Base-by-base conservation (phyloP, 2,329 filamentous ascomycete genomes). In the Aaosphaeria pasadenensis region DNA sequence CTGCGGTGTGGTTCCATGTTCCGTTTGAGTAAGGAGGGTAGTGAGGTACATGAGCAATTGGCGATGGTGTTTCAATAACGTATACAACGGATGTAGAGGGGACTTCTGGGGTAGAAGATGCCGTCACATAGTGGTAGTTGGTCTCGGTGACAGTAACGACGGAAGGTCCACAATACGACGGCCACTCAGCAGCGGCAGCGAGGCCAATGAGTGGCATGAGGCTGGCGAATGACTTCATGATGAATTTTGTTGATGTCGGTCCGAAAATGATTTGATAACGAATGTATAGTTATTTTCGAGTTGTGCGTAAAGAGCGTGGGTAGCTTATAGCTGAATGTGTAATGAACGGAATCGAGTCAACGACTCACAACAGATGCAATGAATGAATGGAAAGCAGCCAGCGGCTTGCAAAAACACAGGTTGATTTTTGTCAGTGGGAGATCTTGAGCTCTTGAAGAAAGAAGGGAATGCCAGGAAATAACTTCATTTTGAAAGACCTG, bases 281-380 rank as follows among this genome's bases (percentile, higher is more conserved):
- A 41, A 43, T 38, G 47, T 46, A 47, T 44, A 50, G 45, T 29
- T 17, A 35, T 38, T 4, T 11, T 39, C n/a, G 28, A 46, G 39
- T 30, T 13, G 29, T n/a, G 17, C 11, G 38, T 42, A 43, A 43
- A 30, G 45, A 43, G 17, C 13, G 35, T 40, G 43, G 31, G 46
- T 49, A 43, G 13, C 24, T 29, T 7, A 43, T 17, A 24, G 28
- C 33, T 36, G 9, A 4, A 36, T 36, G n/a, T 36, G 29, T 41
- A 52, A 52, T 9, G 47, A 50, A 45, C 39, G 52, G 42, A 49
- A 48, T 52, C 31, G 52, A 54, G 42, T 54, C 46, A 47, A 49
- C 44, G 42, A 54, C 44, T 49, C 45, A 46, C 40, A 44, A 36
- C 33, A 9, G 33, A 36, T 36, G 33, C 33, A 36, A 9, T 33